Evolutionary conservation across 2,329 filamentous ascomycete species (phyloP), one percentile per base, ranked within the genome.

Genomic region (Aureobasidium mangrovei): DNA sequence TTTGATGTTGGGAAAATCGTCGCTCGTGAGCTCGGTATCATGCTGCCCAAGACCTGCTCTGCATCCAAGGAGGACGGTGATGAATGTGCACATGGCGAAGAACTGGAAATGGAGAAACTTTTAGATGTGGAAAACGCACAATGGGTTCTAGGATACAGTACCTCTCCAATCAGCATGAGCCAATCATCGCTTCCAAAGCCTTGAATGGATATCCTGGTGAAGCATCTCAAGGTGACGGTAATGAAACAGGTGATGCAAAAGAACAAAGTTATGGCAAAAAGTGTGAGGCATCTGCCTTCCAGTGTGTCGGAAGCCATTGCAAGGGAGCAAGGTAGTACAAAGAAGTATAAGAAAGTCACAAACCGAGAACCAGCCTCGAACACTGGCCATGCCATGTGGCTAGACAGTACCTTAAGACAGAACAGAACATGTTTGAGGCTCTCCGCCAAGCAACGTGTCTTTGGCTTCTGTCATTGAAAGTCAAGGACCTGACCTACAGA

Each of bases 31-130:
- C 33, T 53, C 35, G 8, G 32, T 44, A 31, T 57, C 55, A n/a
- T 41, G 44, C n/a, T 53, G 42, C 27, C 57, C 57, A 18, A 59
- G 35, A 18, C 55, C 57, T 18, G 41, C 38, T 35, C 51, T 48
- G 27, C 54, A 48, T n/a, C 45, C 51, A 4, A 54, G 31, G 2
- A 51, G 29, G 4, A 54, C 51, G 1, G 44, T 27, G 47, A 52
- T 41, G 8, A 47, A 54, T 7, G 46, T 55, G 28, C 38, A 18
- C 12, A 49, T 51, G 8, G 49, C 49, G 3, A 58, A 45, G 1
- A 57, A 4, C 55, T 58, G 7, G 18, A 18, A 18, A 18, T 18
- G 18, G 18, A 42, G 40, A 12, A 2, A 42, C 9, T 42, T 3
- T 8, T 42, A 12, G 9, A 8, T 8, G 8, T 26, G 18, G 18